Conservation (phyloP, 2,329 filamentous ascomycete genomes). For the Calonectria naviculata region DNA sequence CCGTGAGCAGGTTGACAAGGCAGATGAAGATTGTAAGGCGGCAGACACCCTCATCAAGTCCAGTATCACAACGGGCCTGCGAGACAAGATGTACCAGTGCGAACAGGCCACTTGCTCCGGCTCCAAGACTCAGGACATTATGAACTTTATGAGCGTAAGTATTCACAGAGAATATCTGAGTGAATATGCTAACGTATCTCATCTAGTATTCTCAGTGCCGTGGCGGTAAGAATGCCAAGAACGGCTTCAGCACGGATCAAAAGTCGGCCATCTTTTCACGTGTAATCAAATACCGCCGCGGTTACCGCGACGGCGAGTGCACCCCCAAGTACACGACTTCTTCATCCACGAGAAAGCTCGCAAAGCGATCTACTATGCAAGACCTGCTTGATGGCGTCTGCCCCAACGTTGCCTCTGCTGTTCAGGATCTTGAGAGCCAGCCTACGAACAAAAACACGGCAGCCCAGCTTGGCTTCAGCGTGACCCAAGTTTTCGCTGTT, state of each 20-base stretch:
- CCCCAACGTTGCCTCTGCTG: slow-evolving; percentile 23
- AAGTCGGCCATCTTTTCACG: slow-evolving; percentile 38
- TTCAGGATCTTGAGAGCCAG: slow-evolving; percentile 9
- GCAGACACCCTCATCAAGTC: slow-evolving; percentile 32
- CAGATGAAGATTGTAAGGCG: slow-evolving; percentile 21
- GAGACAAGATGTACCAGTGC: slow-evolving; percentile 25
- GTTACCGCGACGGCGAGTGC: slow-evolving; percentile 33
- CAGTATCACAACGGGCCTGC: slow-evolving; percentile 28
- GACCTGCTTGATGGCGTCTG: slow-evolving; percentile 36
- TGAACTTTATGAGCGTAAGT: slow-evolving; percentile 39
- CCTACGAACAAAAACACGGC: slow-evolving; percentile 1
- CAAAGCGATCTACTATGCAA: slow-evolving; percentile 35
- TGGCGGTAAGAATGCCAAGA: slow-evolving; percentile 19
- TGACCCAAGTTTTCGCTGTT: not conserved
- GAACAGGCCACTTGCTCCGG: slow-evolving; percentile 24
- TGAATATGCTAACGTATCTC: not conserved
- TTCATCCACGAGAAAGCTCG: slow-evolving; percentile 8
- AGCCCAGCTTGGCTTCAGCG: not conserved
- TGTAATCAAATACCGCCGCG: slow-evolving; percentile 33
- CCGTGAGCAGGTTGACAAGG: slow-evolving; percentile 13
- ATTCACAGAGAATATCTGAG: too few species aligned
- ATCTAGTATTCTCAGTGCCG: slow-evolving; percentile 12
- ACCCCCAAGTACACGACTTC: slow-evolving; percentile 14
- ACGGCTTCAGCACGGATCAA: slow-evolving; percentile 38
- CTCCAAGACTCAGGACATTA: slow-evolving; percentile 18